Conservation (phyloP, 2,329 filamentous ascomycete species). For the Trichoderma brevicompactum region DNA sequence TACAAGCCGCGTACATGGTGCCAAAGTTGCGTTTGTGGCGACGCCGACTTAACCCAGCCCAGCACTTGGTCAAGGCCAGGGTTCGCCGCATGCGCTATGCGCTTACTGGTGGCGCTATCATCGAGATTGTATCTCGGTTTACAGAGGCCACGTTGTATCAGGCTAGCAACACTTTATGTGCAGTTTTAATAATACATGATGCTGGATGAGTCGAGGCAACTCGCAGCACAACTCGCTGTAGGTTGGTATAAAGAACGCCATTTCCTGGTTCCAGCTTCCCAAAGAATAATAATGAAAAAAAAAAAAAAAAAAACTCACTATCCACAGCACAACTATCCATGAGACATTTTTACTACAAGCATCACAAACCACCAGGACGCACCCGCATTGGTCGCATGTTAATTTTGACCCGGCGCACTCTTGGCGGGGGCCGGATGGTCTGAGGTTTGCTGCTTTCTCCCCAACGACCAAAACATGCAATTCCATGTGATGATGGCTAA, state of each 20-base stretch:
- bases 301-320: neutral
- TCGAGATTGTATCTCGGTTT: conserved; percentile 11
- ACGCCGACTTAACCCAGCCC: neutral
- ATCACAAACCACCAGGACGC: neutral
- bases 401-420: neutral
- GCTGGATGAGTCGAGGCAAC: neutral
- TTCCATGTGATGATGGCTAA: neutral
- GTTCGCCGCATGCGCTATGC: neutral
- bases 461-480: neutral
- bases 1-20: conserved; percentile 8
- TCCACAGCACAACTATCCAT: neutral
- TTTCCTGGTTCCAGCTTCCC: neutral
- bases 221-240: neutral
- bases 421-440: neutral
- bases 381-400: neutral
- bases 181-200: neutral
- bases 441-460: conserved; percentile 1
- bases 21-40: neutral
- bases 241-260: neutral
- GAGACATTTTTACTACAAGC: neutral
- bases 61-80: neutral
- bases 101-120: conserved; percentile 6
- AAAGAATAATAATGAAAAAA: neutral
- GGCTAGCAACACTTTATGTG: neutral
- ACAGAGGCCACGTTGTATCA: conserved; percentile 18